Evolutionary conservation across 805 yeast species (phyloP), one percentile per base, ranked within the genome.

Genomic region (Lipomyces yamadae): DNA sequence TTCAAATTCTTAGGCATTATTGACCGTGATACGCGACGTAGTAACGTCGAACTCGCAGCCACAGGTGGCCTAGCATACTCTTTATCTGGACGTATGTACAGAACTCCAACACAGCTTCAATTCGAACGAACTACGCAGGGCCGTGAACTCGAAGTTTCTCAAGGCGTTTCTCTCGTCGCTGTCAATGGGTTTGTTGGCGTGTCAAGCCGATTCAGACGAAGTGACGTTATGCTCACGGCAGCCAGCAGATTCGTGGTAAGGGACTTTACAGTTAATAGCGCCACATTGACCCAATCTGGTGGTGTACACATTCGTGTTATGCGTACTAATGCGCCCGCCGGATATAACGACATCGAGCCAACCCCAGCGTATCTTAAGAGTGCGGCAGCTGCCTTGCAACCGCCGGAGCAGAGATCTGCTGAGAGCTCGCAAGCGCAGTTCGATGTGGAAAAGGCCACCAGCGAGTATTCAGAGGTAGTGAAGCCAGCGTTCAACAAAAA

Each of bases 1-100:
- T 54, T 54, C 48, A 42, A 24, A 42, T 42, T 42, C 48, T 42
- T 42, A 42, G 56, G 56, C 4, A 54, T 32, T n/a, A 54, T 37
- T n/a, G 18, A n/a, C 37, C 56, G 56, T 6, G 37, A 54, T 6
- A 42, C 48, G 24, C 34, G 37, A 54, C 37, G 37, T 2, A 32
- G 15, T n/a, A 34, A n/a, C 18, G 56, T 11, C 34, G 37, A 54
- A 4, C 10, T 54, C 33, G 50, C 60, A 7, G 70, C 63, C 15
- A 42, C 68, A 32, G 70, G 66, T 18, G 70, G 70, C 15, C 54
- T 67, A 2, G 42, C 63, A 2, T 67, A 67, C 39, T 15, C 67
- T 10, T 61, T 67, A 3, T 52, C 58, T 24, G 69, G 69, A 3
- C 55, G 68, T 10, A 67, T 58, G 30, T 37, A 24, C 55, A 68